Evolutionary conservation across 2,329 filamentous ascomycete genomes (phyloP).

Genomic region (Xylariomycetidae sp.): DNA sequence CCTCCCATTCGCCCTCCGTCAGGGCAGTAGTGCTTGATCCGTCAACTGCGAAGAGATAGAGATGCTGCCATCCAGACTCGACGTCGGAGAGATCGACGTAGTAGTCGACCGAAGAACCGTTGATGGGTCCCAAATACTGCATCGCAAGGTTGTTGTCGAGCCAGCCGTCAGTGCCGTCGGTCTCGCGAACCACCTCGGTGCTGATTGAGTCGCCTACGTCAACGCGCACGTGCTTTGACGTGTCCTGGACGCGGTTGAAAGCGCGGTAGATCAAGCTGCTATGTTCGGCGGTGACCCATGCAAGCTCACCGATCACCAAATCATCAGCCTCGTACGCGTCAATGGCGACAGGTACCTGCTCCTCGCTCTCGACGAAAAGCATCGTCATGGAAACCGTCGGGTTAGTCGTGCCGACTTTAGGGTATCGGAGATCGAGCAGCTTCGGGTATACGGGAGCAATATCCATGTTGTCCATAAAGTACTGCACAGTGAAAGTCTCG

Average conservation of each 20-base stretch:
- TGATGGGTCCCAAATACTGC: slow-evolving; percentile 46
- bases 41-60: slow-evolving; percentile 59
- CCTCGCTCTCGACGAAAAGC: slow-evolving; percentile 44
- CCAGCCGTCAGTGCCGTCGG: slow-evolving; percentile 58
- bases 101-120: slow-evolving; percentile 37
- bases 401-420: slow-evolving; percentile 65
- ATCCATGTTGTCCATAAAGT: slow-evolving; percentile 57
- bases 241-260: slow-evolving; percentile 65
- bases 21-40: slow-evolving; percentile 52
- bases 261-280: slow-evolving; percentile 59
- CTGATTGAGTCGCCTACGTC: slow-evolving; percentile 41
- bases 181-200: slow-evolving; percentile 47
- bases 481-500: slow-evolving; percentile 59
- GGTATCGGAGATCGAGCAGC: slow-evolving; percentile 61
- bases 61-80: slow-evolving; percentile 60
- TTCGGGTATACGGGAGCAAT: slow-evolving; percentile 57
- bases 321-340: slow-evolving; percentile 56
- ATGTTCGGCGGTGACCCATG: slow-evolving; percentile 61
- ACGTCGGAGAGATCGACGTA: slow-evolving; percentile 66
- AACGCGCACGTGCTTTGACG: slow-evolving; percentile 57
- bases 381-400: slow-evolving; percentile 58
- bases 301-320: slow-evolving; percentile 62
- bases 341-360: slow-evolving; percentile 43
- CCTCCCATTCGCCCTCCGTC: slow-evolving; percentile 65
- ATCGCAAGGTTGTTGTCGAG: slow-evolving; percentile 56